Percentiles rank a stretch among this genome's conserved stretches.
phyloP scores from a whole-genome alignment of 257 asterid species.

The Solanum infundibuliforme region DNA sequence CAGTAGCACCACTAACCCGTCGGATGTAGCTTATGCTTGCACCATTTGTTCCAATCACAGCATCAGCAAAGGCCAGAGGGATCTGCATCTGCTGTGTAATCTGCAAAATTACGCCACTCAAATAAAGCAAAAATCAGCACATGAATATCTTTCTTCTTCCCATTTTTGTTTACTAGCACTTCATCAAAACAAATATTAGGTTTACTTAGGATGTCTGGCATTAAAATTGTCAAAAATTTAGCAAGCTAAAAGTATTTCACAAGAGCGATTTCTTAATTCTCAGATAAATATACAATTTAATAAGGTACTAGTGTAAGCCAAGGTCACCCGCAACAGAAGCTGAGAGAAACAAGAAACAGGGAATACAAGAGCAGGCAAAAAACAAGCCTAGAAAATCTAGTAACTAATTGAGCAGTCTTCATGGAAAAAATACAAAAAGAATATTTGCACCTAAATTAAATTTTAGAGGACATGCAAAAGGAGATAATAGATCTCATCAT shows the following conservation, averaged over 20 bases:
- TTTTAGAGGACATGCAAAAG: neutral
- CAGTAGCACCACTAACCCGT: conserved; percentile 90
- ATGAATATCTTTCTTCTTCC: neutral
- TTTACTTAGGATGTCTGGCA: neutral
- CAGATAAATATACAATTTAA: neutral
- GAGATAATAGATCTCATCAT: neutral
- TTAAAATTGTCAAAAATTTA: neutral
- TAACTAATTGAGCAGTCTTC: neutral
- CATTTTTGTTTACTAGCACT: neutral
- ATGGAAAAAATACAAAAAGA: neutral
- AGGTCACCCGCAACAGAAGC: neutral
- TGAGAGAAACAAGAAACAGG: neutral
- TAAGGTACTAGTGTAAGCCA: neutral
- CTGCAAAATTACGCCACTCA: conserved; percentile 27
- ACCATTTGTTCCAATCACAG: conserved; percentile 90
- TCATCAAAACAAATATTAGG: neutral
- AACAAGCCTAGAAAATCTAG: neutral
- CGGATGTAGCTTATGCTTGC: conserved; percentile 87
- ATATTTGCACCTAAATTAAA: neutral
- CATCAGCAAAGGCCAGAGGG: conserved; percentile 92
- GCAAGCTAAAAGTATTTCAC: neutral
- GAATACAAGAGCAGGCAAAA: neutral
- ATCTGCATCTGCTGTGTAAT: conserved; percentile 74
- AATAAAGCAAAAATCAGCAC: neutral
- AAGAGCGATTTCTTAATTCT: neutral